phyloP scores from a whole-genome alignment of 139 green algal species.

The Astrephomene gubernaculifera region DNA sequence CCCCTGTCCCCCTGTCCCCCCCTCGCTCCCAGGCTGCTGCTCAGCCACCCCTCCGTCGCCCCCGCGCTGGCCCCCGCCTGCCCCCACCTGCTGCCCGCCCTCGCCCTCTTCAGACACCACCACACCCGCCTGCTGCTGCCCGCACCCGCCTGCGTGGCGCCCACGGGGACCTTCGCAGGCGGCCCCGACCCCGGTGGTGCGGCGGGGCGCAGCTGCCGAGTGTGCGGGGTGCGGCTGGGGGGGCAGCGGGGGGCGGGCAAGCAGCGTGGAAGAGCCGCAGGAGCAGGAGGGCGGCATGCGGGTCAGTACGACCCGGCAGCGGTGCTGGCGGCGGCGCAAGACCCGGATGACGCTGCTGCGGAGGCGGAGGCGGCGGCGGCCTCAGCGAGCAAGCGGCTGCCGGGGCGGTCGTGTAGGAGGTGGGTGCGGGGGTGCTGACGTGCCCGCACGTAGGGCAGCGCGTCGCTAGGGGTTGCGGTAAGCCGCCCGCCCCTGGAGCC shows the following conservation, averaged over 20 bases:
- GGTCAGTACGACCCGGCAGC: too few relatives aligned
- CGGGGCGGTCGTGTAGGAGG: background rate
- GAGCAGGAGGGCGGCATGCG: too few relatives aligned
- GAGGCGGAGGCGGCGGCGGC: background rate
- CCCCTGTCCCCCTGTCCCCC: too few relatives aligned
- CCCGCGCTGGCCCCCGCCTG: constrained; percentile 41
- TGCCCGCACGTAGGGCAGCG: background rate
- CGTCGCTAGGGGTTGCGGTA: background rate
- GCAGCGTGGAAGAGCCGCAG: too few relatives aligned
- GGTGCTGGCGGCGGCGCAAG: background rate
- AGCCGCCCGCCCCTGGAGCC: background rate
- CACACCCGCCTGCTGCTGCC: constrained; percentile 39
- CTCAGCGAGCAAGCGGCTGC: background rate
- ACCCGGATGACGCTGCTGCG: background rate
- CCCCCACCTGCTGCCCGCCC: constrained; percentile 45
- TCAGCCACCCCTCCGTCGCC: constrained; percentile 35
- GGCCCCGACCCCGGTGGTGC: background rate
- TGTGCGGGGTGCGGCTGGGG: constrained; percentile 26
- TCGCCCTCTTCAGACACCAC: constrained; percentile 44
- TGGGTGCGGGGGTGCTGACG: background rate
- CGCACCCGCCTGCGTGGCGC: constrained; percentile 47
- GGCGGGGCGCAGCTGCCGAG: background rate
- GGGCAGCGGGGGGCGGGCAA: too few relatives aligned
- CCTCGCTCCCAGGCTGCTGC: constrained; percentile 41
- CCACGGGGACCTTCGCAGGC: constrained; percentile 52